These are phyloP conservation scores for Cystobasidium sp. DNA, from an alignment of 1,284 basidiomycete species.

Conservation along the genomic window DNA sequence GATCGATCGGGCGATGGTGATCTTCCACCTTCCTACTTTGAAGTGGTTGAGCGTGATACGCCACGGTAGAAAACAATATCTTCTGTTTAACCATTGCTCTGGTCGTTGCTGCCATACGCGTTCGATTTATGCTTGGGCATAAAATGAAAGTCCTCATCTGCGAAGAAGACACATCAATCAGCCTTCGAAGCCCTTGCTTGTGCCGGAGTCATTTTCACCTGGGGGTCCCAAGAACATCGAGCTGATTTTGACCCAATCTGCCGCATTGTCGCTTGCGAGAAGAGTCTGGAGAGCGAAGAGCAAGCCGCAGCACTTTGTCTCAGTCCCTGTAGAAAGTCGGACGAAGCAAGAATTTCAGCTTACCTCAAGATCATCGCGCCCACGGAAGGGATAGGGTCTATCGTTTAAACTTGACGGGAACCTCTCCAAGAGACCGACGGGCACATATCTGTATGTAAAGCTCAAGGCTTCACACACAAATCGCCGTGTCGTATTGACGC, in stretches of 20 bases:
- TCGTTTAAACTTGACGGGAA: constrained; percentile 86
- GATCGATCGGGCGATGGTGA: not conserved
- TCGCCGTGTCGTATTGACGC: constrained; percentile 87
- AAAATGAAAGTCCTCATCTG: constrained; percentile 64
- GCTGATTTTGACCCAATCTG: constrained; percentile 93
- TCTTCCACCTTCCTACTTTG: constrained; percentile 38
- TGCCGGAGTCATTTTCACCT: constrained; percentile 59
- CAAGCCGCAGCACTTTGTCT: constrained; percentile 9
- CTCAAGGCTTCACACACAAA: constrained; percentile 94
- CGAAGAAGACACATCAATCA: not conserved
- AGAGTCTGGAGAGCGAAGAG: constrained; percentile 76
- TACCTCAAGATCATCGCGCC: constrained; percentile 74
- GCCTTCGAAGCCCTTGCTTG: not conserved
- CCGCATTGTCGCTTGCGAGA: constrained; percentile 75
- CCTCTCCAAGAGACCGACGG: constrained; percentile 86
- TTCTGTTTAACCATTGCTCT: constrained; percentile 20
- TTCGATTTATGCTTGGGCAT: constrained; percentile 76
- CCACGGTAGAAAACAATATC: not conserved
- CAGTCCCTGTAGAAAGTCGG: not conserved
- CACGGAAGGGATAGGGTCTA: constrained; percentile 80
- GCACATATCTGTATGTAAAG: constrained; percentile 93
- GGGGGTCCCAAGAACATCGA: constrained; percentile 87
- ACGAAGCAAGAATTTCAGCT: not conserved
- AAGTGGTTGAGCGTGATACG: constrained; percentile 26
- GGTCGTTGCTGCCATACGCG: constrained; percentile 53